A percentile compares a stretch with the other conserved stretches of the same genome.
Conservation (phyloP, 805 yeast species). For the Sugiyamaella americana region DNA sequence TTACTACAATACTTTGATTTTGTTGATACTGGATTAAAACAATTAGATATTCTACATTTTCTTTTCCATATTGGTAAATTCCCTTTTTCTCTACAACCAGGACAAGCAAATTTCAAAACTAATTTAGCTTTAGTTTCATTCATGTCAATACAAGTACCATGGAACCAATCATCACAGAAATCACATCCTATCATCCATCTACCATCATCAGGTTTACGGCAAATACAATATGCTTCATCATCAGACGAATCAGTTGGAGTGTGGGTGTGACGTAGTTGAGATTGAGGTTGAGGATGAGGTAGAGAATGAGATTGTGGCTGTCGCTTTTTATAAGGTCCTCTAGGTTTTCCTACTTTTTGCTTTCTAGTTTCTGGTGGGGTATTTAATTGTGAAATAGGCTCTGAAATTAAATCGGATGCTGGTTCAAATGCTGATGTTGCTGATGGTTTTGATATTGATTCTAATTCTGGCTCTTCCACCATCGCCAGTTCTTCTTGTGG, state of each 20-base stretch:
- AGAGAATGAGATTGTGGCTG: neutral
- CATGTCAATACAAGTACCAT: slow-evolving; percentile 68
- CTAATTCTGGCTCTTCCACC: no score
- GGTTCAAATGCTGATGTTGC: no score
- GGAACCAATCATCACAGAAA: slow-evolving; percentile 94
- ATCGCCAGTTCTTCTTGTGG: no score
- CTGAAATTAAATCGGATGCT: no score
- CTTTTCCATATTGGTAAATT: slow-evolving; percentile 58
- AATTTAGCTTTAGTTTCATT: slow-evolving; percentile 46
- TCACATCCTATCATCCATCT: slow-evolving; percentile 91
- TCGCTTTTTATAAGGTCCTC: neutral
- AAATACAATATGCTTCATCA: slow-evolving; percentile 49
- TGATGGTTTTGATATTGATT: no score
- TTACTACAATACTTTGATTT: slow-evolving; percentile 65
- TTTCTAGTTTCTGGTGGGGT: neutral
- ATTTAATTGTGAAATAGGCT: no score
- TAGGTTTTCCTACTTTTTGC: neutral
- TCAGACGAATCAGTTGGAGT: neutral
- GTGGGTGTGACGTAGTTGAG: no score
- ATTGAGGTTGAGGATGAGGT: no score
- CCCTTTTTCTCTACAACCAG: slow-evolving; percentile 44
- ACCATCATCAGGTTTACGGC: slow-evolving; percentile 73
- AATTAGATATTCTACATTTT: slow-evolving; percentile 58
- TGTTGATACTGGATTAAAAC: slow-evolving; percentile 35
- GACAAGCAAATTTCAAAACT: slow-evolving; percentile 64